Evolutionary conservation across 169 alveolate species (phyloP).

Genomic region (Cryptosporidium xiaoi): DNA sequence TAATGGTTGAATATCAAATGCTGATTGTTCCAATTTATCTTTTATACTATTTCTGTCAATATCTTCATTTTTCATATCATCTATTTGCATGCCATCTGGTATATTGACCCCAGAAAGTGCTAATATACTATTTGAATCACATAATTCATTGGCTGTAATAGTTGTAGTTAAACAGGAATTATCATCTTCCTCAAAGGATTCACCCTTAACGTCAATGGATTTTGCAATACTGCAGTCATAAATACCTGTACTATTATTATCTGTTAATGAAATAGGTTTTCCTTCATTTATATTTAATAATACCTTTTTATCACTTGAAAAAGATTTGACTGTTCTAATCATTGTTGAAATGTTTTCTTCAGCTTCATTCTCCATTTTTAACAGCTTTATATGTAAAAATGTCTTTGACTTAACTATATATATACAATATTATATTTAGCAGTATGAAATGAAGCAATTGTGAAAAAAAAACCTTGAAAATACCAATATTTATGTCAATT

Average conservation of each 20-base stretch:
- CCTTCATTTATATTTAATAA: slow-evolving; percentile 25
- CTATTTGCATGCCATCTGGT: slow-evolving; percentile 14
- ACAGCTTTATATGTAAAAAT: not conserved
- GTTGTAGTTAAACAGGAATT: slow-evolving; percentile 72
- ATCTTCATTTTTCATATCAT: slow-evolving; percentile 18
- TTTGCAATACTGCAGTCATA: slow-evolving; percentile 53
- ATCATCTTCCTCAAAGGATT: slow-evolving; percentile 51
- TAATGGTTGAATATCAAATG: slow-evolving; percentile 70
- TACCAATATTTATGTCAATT: too few species aligned
- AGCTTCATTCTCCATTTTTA: slow-evolving; percentile 53
- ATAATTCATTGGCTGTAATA: slow-evolving; percentile 59
- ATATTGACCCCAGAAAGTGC: slow-evolving; percentile 52
- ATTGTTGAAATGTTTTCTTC: slow-evolving; percentile 58
- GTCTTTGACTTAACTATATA: too few species aligned
- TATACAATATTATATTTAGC: too few species aligned
- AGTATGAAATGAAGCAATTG: too few species aligned
- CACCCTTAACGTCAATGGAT: slow-evolving; percentile 25
- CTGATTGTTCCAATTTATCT: slow-evolving; percentile 62
- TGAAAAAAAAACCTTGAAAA: too few species aligned
- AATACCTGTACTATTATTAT: slow-evolving; percentile 54
- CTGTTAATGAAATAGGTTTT: slow-evolving; percentile 6
- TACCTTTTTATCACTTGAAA: slow-evolving; percentile 24
- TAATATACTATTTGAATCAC: slow-evolving; percentile 72
- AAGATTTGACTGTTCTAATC: slow-evolving; percentile 48
- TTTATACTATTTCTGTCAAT: slow-evolving; percentile 14